A percentile compares a stretch with the other conserved stretches of the same genome.
Evolutionary conservation across 108 stramenopile species (phyloP).

Genomic region (Halocafeteria seosinensis): DNA sequence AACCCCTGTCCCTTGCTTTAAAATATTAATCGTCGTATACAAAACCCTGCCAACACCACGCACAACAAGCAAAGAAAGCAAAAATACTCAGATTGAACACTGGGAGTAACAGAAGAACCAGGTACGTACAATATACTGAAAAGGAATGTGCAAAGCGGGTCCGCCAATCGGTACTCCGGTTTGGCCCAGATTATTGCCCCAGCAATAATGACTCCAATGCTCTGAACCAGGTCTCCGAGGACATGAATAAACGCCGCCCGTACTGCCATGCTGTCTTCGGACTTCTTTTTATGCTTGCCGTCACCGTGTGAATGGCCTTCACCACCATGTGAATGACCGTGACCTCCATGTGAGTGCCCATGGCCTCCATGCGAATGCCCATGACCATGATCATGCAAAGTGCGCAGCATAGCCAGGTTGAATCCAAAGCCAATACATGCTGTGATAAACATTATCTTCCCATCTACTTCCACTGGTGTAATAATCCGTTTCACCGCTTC

Average conservation of each 20-base stretch:
- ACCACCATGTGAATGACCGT: slow-evolving; percentile 28
- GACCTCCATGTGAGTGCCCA: slow-evolving; percentile 11
- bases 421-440: slow-evolving; percentile 71
- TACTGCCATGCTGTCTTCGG: slow-evolving; percentile 49
- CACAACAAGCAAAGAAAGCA: too few species aligned
- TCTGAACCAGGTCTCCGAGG: slow-evolving; percentile 73
- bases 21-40: slow-evolving; percentile 52
- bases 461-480: slow-evolving; percentile 47
- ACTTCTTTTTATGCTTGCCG: slow-evolving; percentile 1
- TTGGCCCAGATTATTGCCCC: slow-evolving; percentile 68
- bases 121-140: slow-evolving; percentile 70
- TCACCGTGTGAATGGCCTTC: slow-evolving; percentile 16
- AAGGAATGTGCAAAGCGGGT: slow-evolving; percentile 74
- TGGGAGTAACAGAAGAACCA: too few species aligned
- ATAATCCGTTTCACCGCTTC: slow-evolving; percentile 46
- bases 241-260: slow-evolving; percentile 81
- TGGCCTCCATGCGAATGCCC: slow-evolving; percentile 11
- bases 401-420: slow-evolving; percentile 65
- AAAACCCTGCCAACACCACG: too few species aligned
- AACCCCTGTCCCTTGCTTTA: slow-evolving; percentile 48
- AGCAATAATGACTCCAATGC: slow-evolving; percentile 65
- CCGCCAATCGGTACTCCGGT: slow-evolving; percentile 53
- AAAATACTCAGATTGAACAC: too few species aligned
- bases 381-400: slow-evolving; percentile 51
- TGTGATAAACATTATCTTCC: slow-evolving; percentile 60